Base-by-base conservation (phyloP, 2,329 filamentous ascomycete genomes). In the Nemania sp. region DNA sequence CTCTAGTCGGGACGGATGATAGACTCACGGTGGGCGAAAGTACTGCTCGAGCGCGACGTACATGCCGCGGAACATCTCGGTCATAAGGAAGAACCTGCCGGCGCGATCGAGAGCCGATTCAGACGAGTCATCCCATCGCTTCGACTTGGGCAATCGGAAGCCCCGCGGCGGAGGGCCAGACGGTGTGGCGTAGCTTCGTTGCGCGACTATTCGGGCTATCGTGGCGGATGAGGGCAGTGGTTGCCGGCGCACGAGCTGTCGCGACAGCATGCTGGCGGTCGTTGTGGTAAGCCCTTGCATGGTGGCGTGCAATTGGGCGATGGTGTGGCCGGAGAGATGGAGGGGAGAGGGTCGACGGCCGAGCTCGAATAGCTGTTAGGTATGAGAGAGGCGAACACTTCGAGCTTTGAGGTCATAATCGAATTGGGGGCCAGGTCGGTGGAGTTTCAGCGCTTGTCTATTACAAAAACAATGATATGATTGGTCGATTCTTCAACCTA, bases 31-130 rank as follows among this genome's bases (percentile, higher is more conserved):
- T 77, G 93, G 91, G 74, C 94, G 82, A 81, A 99, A 97, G 83
- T 89, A 99, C 80, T 99, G 93, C 83, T 99, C 94, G 71, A 99
- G 72, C 75, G 94, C 85, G 64, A 99, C 86, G 71, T 97, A 99
- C 94, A 99, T 97, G 75, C 94, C 94, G 70, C 94, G 86, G 73
- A 90, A 82, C 88, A 97, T 94, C 81, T 99, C 94, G 49, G 89
- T 86, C 80, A 97, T 78, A 71, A 99, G 82, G 77, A 99, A 99
- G 80, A 91, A 97, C 72, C 92, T 94, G 65, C 90, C 91, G 60
- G 91, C 81, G 73, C 87, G 88, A 76, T 97, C 91, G 64, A 95
- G 77, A 30, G 88, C 83, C 61, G 81, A 84, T 72, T 96, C 91
- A 59, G 82, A 80, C 61, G 86, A 81, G 73, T 95, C 83, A 64